Evolutionary conservation across 2,329 filamentous ascomycete species (phyloP).

Genomic region (Helicocarpus griseus): DNA sequence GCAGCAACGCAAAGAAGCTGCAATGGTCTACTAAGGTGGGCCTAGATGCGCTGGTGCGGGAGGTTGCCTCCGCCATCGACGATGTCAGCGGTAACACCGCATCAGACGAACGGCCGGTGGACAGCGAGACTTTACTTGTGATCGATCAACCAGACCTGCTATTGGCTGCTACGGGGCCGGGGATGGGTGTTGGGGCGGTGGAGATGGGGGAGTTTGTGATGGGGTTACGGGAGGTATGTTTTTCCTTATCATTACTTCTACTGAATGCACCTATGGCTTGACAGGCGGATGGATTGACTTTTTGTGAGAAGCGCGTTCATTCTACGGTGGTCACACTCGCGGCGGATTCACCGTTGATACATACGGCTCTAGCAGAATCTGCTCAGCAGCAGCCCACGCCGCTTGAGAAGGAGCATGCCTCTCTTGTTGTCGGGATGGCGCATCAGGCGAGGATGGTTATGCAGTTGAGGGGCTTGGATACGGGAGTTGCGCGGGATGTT

Average conservation of each 20-base stretch:
- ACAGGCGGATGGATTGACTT: no score
- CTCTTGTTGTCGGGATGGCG: slow-evolving; percentile 61
- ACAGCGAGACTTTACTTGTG: slow-evolving; percentile 44
- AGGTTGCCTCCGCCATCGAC: slow-evolving; percentile 24
- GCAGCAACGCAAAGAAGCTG: slow-evolving; percentile 17
- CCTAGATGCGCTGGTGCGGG: slow-evolving; percentile 26
- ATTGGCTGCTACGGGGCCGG: slow-evolving; percentile 48
- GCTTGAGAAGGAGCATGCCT: slow-evolving; percentile 60
- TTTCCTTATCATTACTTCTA: no score
- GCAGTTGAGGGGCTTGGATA: slow-evolving; percentile 67
- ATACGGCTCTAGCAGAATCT: slow-evolving; percentile 23
- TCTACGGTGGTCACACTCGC: slow-evolving; percentile 57
- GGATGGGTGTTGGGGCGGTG: slow-evolving; percentile 31
- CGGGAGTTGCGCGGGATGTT: slow-evolving; percentile 80
- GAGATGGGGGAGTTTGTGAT: slow-evolving; percentile 49
- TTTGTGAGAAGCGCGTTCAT: slow-evolving; percentile 46
- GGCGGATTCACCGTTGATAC: slow-evolving; percentile 65
- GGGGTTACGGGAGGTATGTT: slow-evolving; percentile 52
- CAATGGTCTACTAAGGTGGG: slow-evolving; percentile 14
- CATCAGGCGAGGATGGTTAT: slow-evolving; percentile 66
- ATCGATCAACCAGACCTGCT: slow-evolving; percentile 58
- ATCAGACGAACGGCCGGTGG: slow-evolving; percentile 15
- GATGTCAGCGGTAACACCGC: slow-evolving; percentile 15
- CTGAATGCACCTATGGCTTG: no score
- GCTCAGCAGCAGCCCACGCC: slow-evolving; percentile 44